phyloP scores from a whole-genome alignment of 164 flowering plant species.

The Chimonanthus salicifolius region DNA sequence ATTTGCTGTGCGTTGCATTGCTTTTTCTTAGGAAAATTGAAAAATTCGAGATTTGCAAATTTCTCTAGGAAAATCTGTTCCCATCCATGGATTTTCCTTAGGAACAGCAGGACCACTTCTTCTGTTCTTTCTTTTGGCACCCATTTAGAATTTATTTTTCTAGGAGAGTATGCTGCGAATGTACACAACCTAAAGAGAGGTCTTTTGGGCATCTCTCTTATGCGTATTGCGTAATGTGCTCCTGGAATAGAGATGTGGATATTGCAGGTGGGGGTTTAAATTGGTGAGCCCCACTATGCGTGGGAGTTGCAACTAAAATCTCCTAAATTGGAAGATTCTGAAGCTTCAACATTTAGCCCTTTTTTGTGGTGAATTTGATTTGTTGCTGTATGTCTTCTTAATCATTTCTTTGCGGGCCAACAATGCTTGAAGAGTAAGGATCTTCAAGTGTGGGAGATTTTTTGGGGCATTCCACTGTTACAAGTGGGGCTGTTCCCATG shows the following conservation, averaged over 20 bases:
- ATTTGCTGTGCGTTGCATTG: not conserved
- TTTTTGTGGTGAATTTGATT: not conserved
- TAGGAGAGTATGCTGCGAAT: not conserved
- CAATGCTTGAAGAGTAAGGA: not conserved
- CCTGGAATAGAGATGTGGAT: no score
- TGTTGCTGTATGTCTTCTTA: no score
- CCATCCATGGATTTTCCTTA: not conserved
- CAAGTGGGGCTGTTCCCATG: not conserved
- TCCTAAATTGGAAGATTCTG: no score
- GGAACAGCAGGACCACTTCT: not conserved
- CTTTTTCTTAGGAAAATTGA: not conserved
- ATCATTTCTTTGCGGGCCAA: not conserved
- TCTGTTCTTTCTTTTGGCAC: not conserved
- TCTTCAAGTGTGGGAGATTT: not conserved
- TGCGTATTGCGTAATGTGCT: no score
- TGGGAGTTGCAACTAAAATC: no score
- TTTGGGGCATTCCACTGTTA: not conserved
- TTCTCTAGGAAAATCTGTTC: not conserved
- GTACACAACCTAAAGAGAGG: no score
- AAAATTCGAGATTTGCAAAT: not conserved
- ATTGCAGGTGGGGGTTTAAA: no score
- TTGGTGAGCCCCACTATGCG: no score
- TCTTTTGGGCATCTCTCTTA: no score
- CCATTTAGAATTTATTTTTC: not conserved
- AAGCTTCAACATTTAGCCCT: no score